phyloP scores from a whole-genome alignment of 2,329 filamentous ascomycete genomes.

The Aschersonia sp. region DNA sequence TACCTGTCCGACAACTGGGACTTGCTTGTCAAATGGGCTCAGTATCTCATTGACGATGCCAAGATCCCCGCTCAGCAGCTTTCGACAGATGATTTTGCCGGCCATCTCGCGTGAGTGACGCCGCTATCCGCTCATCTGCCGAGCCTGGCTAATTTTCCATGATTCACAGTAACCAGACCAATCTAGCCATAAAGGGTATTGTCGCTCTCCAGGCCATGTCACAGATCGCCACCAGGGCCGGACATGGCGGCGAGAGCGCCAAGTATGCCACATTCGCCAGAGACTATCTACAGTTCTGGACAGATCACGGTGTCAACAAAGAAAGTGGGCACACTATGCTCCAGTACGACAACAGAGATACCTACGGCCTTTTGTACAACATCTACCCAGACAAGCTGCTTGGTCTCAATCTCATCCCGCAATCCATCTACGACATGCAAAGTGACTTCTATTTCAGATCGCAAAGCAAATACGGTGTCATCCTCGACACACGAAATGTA shows the following conservation, averaged over 20 bases:
- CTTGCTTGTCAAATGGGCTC: constrained; percentile 65
- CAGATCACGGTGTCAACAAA: constrained; percentile 52
- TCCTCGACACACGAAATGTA: constrained; percentile 65
- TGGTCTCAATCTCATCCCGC: constrained; percentile 61
- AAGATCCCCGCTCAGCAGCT: constrained; percentile 64
- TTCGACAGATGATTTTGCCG: constrained; percentile 74
- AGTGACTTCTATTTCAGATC: constrained; percentile 61
- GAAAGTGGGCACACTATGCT: constrained; percentile 61
- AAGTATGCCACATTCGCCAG: constrained; percentile 49
- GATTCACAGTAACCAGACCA: constrained; percentile 48
- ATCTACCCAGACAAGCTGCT: constrained; percentile 68
- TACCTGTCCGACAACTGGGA: constrained; percentile 54
- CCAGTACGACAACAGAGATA: constrained; percentile 51
- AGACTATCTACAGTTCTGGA: constrained; percentile 60
- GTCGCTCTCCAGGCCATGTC: constrained; percentile 73
- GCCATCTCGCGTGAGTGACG: constrained; percentile 29
- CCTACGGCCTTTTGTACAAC: constrained; percentile 54
- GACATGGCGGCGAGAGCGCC: constrained; percentile 38
- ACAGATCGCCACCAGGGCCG: constrained; percentile 48
- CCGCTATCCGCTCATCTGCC: neutral
- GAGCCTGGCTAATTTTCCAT: too few relatives aligned
- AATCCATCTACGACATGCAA: constrained; percentile 63
- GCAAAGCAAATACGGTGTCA: constrained; percentile 63
- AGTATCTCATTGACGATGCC: constrained; percentile 61
- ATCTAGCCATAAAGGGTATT: constrained; percentile 72